Evolutionary conservation across 1,139 yeast genomes (phyloP), one percentile per base, ranked within the genome.

Genomic region (Hyphopichia pseudoburtonii): DNA sequence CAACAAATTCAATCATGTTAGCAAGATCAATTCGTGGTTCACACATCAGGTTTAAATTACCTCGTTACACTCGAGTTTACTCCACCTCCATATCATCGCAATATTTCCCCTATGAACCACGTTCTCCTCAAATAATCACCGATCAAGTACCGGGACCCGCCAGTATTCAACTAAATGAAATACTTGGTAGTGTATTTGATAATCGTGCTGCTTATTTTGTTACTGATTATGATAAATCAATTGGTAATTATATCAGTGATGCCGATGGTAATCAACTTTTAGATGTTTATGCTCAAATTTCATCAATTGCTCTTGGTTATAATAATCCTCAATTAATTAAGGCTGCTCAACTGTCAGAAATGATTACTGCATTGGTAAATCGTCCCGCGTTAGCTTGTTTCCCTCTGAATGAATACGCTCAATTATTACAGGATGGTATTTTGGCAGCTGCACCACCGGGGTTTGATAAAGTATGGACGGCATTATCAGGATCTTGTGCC

Each of bases 361-460:
- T 82, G 87, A 73, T 78, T 40, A 73, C 74, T 51, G 83, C 89
- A 5, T 58, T 82, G 40, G 77, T 81, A 38, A 82, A 82, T 60
- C 74, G 90, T 59, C 89, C 89, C 7, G 89, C 90, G 3, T 64
- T 81, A 50, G 89, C 86, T 36, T 81, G 84, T 54, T 83, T 82
- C 64, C 89, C 90, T 23, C 75, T 82, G 16, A 66, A 70, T 24
- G 82, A 82, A 53, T 70, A 69, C 47, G 58, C 59, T 28, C 59
- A 68, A 15, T 74, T 80, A 33, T 62, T 82, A 51, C 61, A 67
- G 41, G 73, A 78, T 21, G 76, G 86, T 23, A 66, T 83, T 36
- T 67, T 78, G 48, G 74, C 77, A 3, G 85, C 81, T 40, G 88
- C 89, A 27, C 90, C 89, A 45, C 74, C 78, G 42, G 88, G 88